Evolutionary conservation across 2,329 filamentous ascomycete species (phyloP).

Genomic region (Paraphaeosphaeria sporulosa): DNA sequence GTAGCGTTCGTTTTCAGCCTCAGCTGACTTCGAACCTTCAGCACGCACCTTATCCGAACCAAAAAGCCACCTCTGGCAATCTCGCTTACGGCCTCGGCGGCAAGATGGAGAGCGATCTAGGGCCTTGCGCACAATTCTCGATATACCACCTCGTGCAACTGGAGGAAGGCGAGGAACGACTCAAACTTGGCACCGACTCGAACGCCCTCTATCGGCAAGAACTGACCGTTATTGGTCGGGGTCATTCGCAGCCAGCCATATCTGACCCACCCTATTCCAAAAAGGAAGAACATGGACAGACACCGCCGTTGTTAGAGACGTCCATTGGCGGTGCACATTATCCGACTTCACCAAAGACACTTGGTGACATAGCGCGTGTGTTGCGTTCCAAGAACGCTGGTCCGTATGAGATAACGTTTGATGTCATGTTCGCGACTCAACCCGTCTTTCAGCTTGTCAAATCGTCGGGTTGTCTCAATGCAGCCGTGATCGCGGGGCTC

Average conservation of each 20-base stretch:
- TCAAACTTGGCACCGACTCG: neutral
- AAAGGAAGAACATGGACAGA: neutral
- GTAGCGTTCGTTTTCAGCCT: neutral
- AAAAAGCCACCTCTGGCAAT: slow-evolving; percentile 63
- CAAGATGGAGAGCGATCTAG: slow-evolving; percentile 47
- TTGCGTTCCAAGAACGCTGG: slow-evolving; percentile 57
- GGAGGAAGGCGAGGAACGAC: slow-evolving; percentile 29
- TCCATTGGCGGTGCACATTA: neutral
- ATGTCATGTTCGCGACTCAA: slow-evolving; percentile 56
- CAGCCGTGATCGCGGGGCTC: slow-evolving; percentile 20
- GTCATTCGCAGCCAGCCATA: neutral
- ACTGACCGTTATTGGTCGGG: slow-evolving; percentile 16
- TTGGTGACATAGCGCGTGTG: slow-evolving; percentile 27
- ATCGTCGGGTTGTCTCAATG: slow-evolving; percentile 23
- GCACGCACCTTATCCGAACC: slow-evolving; percentile 59
- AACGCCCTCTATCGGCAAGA: slow-evolving; percentile 23
- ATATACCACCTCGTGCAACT: slow-evolving; percentile 60
- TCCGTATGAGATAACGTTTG: slow-evolving; percentile 61
- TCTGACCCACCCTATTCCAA: neutral
- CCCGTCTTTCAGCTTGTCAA: slow-evolving; percentile 23
- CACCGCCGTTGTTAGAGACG: neutral
- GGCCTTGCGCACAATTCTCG: slow-evolving; percentile 46
- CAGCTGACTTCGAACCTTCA: slow-evolving; percentile 32
- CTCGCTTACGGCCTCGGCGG: slow-evolving; percentile 56
- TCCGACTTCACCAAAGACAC: slow-evolving; percentile 14